Percentiles rank a stretch among this genome's conserved stretches.
phyloP scores from a whole-genome alignment of 306 rosid genomes.

The Rubus idaeus region DNA sequence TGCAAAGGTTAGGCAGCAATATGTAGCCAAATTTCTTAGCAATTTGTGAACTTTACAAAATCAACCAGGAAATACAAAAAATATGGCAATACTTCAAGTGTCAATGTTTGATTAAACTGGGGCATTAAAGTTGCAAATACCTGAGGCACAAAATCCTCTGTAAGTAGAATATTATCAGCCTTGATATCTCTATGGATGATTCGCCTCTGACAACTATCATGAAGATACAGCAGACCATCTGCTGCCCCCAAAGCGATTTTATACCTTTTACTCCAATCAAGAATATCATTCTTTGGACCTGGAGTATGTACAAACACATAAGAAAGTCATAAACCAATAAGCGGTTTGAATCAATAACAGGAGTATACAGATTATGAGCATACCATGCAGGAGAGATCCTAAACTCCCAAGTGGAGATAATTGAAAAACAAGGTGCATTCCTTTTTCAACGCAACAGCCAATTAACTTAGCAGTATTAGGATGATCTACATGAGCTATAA shows the following conservation, averaged over 20 bases:
- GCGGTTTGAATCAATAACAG: constrained; percentile 5
- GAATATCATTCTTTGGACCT: constrained; percentile 46
- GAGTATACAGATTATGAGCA: constrained; percentile 23
- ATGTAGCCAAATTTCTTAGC: not conserved
- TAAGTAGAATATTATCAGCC: constrained; percentile 71
- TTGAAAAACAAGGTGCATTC: constrained; percentile 67
- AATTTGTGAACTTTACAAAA: not conserved
- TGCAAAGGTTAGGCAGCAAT: not conserved
- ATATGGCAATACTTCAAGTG: not conserved
- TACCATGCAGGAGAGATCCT: constrained; percentile 76
- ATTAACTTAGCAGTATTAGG: constrained; percentile 71
- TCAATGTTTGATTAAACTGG: not conserved
- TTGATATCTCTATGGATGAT: constrained; percentile 86
- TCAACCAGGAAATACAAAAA: not conserved
- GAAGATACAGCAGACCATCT: constrained; percentile 76
- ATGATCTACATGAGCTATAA: constrained; percentile 71
- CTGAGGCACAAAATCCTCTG: constrained; percentile 76
- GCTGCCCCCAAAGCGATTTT: constrained; percentile 68
- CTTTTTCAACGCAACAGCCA: constrained; percentile 72
- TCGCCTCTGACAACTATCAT: constrained; percentile 64
- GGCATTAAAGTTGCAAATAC: constrained; percentile 40
- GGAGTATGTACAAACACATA: constrained; percentile 13
- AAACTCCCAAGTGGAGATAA: constrained; percentile 69
- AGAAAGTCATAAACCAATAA: constrained; percentile 18
- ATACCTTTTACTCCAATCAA: constrained; percentile 73